A percentile compares a stretch with the other conserved stretches of the same genome.
These are phyloP conservation scores for Wickerhamiella spandovensis DNA, from an alignment of 805 yeast species.

Conservation along the genomic window DNA sequence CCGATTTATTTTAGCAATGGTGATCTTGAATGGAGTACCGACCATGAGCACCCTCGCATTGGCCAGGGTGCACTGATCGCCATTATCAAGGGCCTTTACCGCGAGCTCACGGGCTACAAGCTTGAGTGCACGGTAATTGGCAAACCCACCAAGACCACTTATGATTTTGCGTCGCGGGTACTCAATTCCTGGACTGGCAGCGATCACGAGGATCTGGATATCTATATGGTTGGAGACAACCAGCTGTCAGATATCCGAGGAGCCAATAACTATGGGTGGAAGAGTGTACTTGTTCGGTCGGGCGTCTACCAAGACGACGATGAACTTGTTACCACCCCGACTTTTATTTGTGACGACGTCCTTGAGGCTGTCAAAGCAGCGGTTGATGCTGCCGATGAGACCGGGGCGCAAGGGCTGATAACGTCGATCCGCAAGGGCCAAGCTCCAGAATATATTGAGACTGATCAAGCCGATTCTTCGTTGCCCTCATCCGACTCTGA, in stretches of 20 bases:
- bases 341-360: constrained; percentile 38
- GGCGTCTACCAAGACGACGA: constrained; percentile 67
- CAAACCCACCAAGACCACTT: constrained; percentile 81
- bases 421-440: neutral
- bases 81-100: constrained; percentile 70
- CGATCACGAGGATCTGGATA: constrained; percentile 30
- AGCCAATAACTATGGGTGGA: constrained; percentile 82
- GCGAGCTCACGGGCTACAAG: constrained; percentile 74
- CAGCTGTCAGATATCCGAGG: constrained; percentile 89
- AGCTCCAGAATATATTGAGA: neutral
- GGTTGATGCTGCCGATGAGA: constrained; percentile 1
- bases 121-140: constrained; percentile 74
- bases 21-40: constrained; percentile 88
- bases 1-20: constrained; percentile 79
- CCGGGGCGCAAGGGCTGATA: neutral
- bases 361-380: constrained; percentile 33
- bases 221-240: constrained; percentile 95
- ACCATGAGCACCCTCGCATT: constrained; percentile 65
- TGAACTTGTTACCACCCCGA: constrained; percentile 31
- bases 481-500: neutral
- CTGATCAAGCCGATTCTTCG: neutral
- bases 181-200: constrained; percentile 38
- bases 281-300: constrained; percentile 66
- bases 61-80: constrained; percentile 95
- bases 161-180: constrained; percentile 69